Conservation (phyloP, 345 rosid genomes). For the Gossypium longicalyx region DNA sequence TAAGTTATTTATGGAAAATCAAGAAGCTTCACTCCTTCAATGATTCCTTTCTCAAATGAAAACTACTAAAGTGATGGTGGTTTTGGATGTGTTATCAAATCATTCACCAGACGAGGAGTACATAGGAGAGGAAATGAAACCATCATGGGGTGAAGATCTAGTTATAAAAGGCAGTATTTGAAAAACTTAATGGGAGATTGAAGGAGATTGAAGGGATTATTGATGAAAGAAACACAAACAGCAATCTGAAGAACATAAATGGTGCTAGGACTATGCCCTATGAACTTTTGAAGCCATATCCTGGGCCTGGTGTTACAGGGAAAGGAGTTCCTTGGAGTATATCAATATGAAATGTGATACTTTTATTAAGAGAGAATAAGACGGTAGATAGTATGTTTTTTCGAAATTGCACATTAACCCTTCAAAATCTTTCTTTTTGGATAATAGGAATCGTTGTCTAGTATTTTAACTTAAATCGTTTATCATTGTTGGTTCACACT, state of each 20-base stretch:
- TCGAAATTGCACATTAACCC: no score
- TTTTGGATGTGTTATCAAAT: constrained; percentile 35
- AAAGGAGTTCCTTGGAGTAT: constrained; percentile 44
- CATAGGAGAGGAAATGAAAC: constrained; percentile 31
- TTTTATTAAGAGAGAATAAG: not conserved
- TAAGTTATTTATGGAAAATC: constrained; percentile 31
- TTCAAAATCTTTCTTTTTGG: no score
- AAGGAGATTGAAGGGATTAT: constrained; percentile 32
- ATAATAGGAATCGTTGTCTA: no score
- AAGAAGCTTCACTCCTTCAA: constrained; percentile 27
- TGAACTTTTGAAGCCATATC: constrained; percentile 42
- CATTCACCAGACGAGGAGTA: constrained; percentile 56
- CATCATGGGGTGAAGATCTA: constrained; percentile 32
- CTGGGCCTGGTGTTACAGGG: constrained; percentile 44
- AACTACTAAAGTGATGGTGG: constrained; percentile 40
- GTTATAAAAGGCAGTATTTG: constrained; percentile 31
- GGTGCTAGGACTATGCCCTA: constrained; percentile 44
- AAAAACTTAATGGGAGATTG: constrained; percentile 29
- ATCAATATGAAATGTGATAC: constrained; percentile 24
- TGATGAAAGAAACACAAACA: constrained; percentile 32
- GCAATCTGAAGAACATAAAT: constrained; percentile 28
- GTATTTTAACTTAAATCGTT: no score
- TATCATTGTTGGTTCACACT: no score
- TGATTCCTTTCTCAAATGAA: constrained; percentile 46
- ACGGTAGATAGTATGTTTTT: no score